These are phyloP conservation scores for Phytophthora parvispora DNA, from an alignment of 352 stramenopile genomes.

Conservation along the genomic window DNA sequence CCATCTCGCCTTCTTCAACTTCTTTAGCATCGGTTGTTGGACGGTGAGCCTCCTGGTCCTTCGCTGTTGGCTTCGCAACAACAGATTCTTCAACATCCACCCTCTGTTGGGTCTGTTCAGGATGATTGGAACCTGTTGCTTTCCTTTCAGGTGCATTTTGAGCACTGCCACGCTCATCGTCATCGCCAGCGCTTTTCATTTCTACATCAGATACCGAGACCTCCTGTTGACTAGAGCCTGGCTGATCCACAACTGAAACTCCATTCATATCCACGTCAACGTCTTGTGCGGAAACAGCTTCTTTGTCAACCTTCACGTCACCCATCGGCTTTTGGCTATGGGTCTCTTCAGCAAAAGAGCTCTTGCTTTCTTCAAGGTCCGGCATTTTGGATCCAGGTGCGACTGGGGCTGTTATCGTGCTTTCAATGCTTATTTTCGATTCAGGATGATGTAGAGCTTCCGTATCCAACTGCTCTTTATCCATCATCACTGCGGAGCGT, in stretches of 20 bases:
- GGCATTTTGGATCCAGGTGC: not conserved
- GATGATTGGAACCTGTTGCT: not conserved
- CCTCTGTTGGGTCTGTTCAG: not conserved
- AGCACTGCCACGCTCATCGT: not conserved
- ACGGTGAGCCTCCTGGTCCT: not conserved
- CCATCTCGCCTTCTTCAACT: conserved; percentile 40
- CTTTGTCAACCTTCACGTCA: not conserved
- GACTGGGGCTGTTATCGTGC: not conserved
- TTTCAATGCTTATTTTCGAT: not conserved
- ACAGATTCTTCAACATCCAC: not conserved
- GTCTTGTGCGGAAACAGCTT: not conserved
- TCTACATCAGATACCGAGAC: conserved; percentile 9
- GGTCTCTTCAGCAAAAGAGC: not conserved
- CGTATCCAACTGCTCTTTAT: not conserved
- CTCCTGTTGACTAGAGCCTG: not conserved
- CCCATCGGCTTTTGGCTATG: not conserved
- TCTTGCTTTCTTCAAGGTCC: not conserved
- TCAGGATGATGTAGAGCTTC: not conserved
- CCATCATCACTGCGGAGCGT: not conserved
- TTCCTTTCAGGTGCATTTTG: not conserved
- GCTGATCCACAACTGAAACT: not conserved
- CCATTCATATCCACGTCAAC: conserved; percentile 19
- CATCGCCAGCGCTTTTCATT: conserved; percentile 13
- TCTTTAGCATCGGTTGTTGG: conserved; percentile 4
- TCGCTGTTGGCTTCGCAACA: not conserved